phyloP scores from a whole-genome alignment of 495 filamentous ascomycete genomes.

The Cercophora scortea region DNA sequence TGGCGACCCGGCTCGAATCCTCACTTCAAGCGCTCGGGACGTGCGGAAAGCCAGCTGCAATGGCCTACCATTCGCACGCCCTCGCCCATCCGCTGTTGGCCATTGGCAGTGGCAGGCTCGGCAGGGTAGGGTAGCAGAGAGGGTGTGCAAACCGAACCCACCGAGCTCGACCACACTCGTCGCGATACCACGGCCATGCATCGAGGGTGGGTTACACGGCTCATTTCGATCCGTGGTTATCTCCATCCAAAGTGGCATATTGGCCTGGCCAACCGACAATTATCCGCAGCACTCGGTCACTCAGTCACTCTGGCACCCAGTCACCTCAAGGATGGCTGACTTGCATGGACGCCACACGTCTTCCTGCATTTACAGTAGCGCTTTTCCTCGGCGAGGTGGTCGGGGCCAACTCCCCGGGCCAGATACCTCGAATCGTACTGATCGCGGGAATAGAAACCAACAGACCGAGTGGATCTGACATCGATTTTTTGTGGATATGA shows the following conservation, averaged over 20 bases:
- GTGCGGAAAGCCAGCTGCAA: neutral
- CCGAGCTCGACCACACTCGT: neutral
- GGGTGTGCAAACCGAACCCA: neutral
- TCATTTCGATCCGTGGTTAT: constrained; percentile 23
- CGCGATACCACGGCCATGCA: neutral
- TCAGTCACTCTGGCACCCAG: no score
- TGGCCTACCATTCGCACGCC: neutral
- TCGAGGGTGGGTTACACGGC: constrained; percentile 15
- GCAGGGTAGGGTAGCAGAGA: neutral
- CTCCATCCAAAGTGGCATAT: constrained; percentile 14
- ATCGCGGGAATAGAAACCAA: neutral
- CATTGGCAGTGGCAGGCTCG: neutral
- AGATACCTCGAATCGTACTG: neutral
- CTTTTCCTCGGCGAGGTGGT: neutral
- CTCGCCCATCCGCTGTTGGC: neutral
- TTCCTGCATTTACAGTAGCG: neutral
- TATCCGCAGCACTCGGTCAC: constrained; percentile 7
- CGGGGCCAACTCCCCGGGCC: neutral
- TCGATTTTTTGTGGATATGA: no score
- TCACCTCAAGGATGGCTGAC: no score
- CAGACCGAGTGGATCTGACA: no score
- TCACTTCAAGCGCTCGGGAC: no score
- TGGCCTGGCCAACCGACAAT: constrained; percentile 18
- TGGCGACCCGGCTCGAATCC: no score
- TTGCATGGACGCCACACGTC: neutral